Evolutionary conservation across 2,329 filamentous ascomycete genomes (phyloP).

Genomic region (Dothiorella sarmentorum): DNA sequence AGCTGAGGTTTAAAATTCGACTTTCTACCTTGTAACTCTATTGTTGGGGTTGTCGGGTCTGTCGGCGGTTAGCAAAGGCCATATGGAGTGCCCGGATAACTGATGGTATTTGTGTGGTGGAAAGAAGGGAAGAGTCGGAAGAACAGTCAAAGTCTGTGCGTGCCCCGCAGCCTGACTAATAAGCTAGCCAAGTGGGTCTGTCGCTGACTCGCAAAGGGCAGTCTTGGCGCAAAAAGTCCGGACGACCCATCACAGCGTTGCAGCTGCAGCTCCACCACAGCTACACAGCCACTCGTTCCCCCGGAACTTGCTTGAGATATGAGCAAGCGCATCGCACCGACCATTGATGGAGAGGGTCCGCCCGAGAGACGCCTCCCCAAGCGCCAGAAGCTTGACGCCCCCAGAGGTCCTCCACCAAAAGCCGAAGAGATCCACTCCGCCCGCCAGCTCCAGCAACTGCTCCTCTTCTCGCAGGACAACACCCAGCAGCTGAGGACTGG

Average conservation of each 20-base stretch:
- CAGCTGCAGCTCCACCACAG: background rate
- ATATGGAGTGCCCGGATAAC: no score
- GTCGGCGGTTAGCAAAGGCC: no score
- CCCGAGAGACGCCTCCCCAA: constrained; percentile 27
- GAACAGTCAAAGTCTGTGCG: no score
- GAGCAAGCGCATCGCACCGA: constrained; percentile 30
- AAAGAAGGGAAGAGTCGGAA: no score
- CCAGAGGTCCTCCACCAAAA: constrained; percentile 6
- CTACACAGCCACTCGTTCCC: background rate
- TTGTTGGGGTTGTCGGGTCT: no score
- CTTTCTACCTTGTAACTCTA: no score
- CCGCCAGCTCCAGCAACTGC: constrained; percentile 35
- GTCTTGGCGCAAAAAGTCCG: constrained; percentile 15
- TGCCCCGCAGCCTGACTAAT: background rate
- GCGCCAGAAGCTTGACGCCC: constrained; percentile 30
- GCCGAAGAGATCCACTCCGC: constrained; percentile 33
- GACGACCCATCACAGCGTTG: constrained; percentile 4
- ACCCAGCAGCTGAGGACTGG: constrained; percentile 31
- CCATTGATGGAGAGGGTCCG: background rate
- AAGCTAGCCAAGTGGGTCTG: background rate
- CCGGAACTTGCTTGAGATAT: constrained; percentile 15
- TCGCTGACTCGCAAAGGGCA: background rate
- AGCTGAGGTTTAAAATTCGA: no score
- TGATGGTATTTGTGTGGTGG: no score
- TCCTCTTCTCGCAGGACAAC: constrained; percentile 37